phyloP scores from a whole-genome alignment of 225 moss, liverwort and hornwort genomes.

The Sphagnum tenellum region DNA sequence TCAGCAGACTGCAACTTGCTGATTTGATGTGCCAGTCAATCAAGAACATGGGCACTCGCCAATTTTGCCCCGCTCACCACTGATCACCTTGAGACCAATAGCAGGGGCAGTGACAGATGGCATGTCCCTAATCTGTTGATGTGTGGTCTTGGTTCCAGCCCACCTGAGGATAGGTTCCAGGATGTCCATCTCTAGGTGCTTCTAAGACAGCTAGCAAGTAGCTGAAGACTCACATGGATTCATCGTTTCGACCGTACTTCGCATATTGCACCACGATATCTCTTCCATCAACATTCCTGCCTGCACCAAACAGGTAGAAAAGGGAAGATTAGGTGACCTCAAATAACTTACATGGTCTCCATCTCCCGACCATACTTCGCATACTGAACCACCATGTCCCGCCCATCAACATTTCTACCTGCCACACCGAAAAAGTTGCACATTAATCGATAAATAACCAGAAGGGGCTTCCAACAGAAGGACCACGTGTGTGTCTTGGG shows the following conservation, averaged over 20 bases:
- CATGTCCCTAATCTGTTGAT: not conserved
- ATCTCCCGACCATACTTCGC: conserved; percentile 39
- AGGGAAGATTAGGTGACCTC: conserved; percentile 8
- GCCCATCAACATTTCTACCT: conserved; percentile 45
- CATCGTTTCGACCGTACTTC: conserved; percentile 56
- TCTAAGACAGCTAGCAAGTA: not conserved
- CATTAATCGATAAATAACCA: conserved; percentile 7
- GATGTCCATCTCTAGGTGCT: not conserved
- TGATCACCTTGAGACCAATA: not conserved
- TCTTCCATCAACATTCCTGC: conserved; percentile 55
- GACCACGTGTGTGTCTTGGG: too few species aligned
- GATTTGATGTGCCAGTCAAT: too few species aligned
- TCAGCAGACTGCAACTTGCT: too few species aligned
- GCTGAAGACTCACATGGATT: conserved; percentile 47
- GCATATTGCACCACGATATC: conserved; percentile 60
- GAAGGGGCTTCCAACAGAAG: too few species aligned
- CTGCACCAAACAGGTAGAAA: conserved; percentile 17
- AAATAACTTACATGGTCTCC: conserved; percentile 27
- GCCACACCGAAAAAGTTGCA: conserved; percentile 22
- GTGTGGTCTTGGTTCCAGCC: not conserved
- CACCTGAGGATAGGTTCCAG: not conserved
- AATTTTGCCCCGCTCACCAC: too few species aligned
- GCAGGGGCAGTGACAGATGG: not conserved
- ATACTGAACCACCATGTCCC: conserved; percentile 50
- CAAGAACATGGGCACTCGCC: too few species aligned